Evolutionary conservation across 495 filamentous ascomycete genomes (phyloP).

Genomic region (Delitschia confertaspora): DNA sequence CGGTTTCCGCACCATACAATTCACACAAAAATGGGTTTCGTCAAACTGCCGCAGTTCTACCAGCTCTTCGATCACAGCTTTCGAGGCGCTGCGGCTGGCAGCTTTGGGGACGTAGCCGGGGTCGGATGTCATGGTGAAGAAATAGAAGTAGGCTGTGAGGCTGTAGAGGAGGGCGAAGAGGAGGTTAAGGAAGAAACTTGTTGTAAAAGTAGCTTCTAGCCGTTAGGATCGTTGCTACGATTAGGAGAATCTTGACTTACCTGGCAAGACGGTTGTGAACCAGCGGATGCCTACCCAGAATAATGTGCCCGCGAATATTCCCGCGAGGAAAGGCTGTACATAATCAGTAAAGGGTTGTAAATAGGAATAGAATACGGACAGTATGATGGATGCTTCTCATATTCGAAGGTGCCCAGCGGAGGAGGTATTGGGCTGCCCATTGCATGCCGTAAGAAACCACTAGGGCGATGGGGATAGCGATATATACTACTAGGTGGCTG

Average conservation of each 20-base stretch:
- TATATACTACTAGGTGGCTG: conserved; percentile 62
- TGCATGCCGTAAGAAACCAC: conserved; percentile 63
- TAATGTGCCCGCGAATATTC: conserved; percentile 80
- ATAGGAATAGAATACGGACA: conserved; percentile 41
- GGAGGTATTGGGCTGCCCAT: conserved; percentile 64
- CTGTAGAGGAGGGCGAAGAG: conserved; percentile 55
- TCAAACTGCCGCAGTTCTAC: conserved; percentile 81
- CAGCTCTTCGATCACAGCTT: conserved; percentile 76
- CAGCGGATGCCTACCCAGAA: conserved; percentile 78
- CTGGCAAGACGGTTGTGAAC: conserved; percentile 61
- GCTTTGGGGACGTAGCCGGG: conserved; percentile 94
- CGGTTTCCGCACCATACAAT: conserved; percentile 87
- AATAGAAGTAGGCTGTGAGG: conserved; percentile 76
- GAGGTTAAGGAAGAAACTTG: conserved; percentile 63
- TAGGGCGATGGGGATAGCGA: conserved; percentile 61
- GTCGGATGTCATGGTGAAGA: conserved; percentile 72
- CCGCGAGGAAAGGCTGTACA: conserved; percentile 73
- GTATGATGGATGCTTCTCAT: conserved; percentile 84
- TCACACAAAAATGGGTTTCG: conserved; percentile 84
- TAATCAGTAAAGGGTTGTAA: conserved; percentile 19
- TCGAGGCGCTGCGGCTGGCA: conserved; percentile 77
- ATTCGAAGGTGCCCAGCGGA: conserved; percentile 71
- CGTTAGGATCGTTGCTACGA: background rate
- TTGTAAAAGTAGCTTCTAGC: conserved; percentile 59
- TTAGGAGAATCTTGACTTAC: conserved; percentile 41